phyloP scores from a whole-genome alignment of 2,329 filamentous ascomycete species.

The Pseudocercospora ulei region DNA sequence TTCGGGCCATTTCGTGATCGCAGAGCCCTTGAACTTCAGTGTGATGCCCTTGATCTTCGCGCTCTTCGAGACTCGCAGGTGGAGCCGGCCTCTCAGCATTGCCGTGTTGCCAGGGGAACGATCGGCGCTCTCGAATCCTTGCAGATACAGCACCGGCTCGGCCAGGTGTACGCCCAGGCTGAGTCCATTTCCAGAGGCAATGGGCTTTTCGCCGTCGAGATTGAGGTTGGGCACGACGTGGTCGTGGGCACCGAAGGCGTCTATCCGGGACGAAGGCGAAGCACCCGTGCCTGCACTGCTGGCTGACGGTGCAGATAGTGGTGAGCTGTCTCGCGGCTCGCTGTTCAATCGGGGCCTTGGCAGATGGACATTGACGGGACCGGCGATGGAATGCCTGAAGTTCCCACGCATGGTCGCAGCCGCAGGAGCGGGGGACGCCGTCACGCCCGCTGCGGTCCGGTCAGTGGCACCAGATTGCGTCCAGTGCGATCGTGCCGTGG shows the following conservation, averaged over 20 bases:
- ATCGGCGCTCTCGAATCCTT: constrained; percentile 66
- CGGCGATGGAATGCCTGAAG: constrained; percentile 36
- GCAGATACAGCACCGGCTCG: constrained; percentile 70
- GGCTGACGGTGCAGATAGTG: constrained; percentile 14
- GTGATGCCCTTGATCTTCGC: constrained; percentile 88
- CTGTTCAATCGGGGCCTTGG: constrained; percentile 38
- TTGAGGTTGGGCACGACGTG: constrained; percentile 28
- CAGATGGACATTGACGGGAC: constrained; percentile 35
- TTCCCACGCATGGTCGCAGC: constrained; percentile 34
- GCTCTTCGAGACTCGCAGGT: constrained; percentile 73
- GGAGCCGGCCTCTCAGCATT: constrained; percentile 73
- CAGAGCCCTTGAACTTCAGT: constrained; percentile 73
- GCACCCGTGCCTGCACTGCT: constrained; percentile 15
- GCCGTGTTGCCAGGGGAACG: constrained; percentile 58
- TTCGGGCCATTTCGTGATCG: constrained; percentile 91
- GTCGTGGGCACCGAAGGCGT: constrained; percentile 17
- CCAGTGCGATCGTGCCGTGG: constrained; percentile 23
- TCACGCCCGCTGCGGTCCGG: constrained; percentile 4
- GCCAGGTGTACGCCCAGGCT: constrained; percentile 63
- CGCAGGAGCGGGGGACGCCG: constrained; percentile 10
- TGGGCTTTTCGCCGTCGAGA: constrained; percentile 52
- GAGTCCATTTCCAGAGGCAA: constrained; percentile 69
- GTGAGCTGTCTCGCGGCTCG: constrained; percentile 34
- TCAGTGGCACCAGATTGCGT: constrained; percentile 20
- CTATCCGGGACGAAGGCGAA: constrained; percentile 19